Evolutionary conservation across 306 rosid genomes (phyloP), one percentile per base, ranked within the genome.

Genomic region (Prunus armeniaca): DNA sequence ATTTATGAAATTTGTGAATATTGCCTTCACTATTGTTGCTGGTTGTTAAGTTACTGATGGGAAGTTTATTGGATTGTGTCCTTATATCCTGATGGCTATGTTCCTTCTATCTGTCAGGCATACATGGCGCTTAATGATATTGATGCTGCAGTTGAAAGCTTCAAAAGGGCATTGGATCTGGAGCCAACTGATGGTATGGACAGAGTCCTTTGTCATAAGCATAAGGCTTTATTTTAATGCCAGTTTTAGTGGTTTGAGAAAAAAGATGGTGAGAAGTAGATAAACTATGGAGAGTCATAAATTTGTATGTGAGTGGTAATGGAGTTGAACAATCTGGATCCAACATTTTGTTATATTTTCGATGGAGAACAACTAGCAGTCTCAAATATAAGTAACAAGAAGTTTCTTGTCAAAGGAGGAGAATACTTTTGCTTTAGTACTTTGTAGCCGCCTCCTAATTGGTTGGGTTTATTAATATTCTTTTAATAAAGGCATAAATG

Each of bases 141-240:
- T 73, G 98, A 93, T 88, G 82, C 93, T 76, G 96, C 97, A 27
- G 93, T 86, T 71, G 94, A 88, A 85, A 93, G 97, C 88, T 88
- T 89, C 71, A 88, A 87, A 63, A 88, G 82, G 77, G 97, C 98
- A 73, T 77, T 79, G 72, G 88, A 83, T 67, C 85, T 93, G 89
- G 97, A 91, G 81, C 98, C 98, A 76, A 84, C 84, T 86, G 96
- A 93, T 82, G 93, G 98, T 93, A 47, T 73, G 68, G 19, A 27
- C 63, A 71, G 43, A 38, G 34, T 24, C 56, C 7, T 76, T 65
- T 61, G 8, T 28, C 34, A 67, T 69, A 18, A 17, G 62, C 38
- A 34, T 9, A 15, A 6, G 2, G 51, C 24, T 65, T 8, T 13
- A 12, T 54, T 18, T 20, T 27, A 4, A 14, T 47, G 5, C 30